Percentiles rank a stretch among this genome's conserved stretches.
phyloP scores from a whole-genome alignment of 805 yeast species.

The Pichia heedii region DNA sequence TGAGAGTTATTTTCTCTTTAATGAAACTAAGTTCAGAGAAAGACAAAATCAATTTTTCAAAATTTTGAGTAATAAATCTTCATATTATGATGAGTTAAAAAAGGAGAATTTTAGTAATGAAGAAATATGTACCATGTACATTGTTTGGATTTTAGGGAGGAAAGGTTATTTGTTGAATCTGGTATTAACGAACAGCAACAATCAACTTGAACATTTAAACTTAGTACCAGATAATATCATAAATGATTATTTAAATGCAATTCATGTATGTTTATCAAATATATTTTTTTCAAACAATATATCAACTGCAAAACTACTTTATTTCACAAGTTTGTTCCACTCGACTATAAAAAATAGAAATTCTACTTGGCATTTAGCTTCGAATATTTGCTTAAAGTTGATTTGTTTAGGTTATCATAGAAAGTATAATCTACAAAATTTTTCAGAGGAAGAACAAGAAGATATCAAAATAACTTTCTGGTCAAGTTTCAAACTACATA shows the following conservation, averaged over 20 bases:
- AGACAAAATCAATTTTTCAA: constrained; percentile 26
- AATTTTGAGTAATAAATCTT: constrained; percentile 2
- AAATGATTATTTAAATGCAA: constrained; percentile 22
- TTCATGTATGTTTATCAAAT: constrained; percentile 28
- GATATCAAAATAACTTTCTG: constrained; percentile 26
- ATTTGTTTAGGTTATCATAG: constrained; percentile 31
- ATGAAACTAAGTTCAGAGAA: constrained; percentile 20
- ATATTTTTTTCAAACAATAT: constrained; percentile 27
- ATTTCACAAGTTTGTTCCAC: constrained; percentile 28
- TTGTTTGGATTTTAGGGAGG: constrained; percentile 29
- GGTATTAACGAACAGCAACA: background rate
- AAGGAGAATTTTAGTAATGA: constrained; percentile 11
- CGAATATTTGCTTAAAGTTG: constrained; percentile 31
- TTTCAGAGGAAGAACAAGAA: constrained; percentile 15
- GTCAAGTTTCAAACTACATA: constrained; percentile 29
- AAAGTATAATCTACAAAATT: constrained; percentile 15
- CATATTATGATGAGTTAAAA: background rate
- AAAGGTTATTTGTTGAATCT: constrained; percentile 9
- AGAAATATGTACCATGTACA: constrained; percentile 29
- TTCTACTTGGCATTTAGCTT: constrained; percentile 30
- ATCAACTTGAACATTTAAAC: background rate
- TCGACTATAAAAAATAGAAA: constrained; percentile 30
- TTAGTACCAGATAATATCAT: constrained; percentile 14
- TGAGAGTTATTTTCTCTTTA: constrained; percentile 29
- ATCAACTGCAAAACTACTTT: constrained; percentile 28